Evolutionary conservation across 148 eudicot species (phyloP).

Genomic region (Selenicereus undatus): DNA sequence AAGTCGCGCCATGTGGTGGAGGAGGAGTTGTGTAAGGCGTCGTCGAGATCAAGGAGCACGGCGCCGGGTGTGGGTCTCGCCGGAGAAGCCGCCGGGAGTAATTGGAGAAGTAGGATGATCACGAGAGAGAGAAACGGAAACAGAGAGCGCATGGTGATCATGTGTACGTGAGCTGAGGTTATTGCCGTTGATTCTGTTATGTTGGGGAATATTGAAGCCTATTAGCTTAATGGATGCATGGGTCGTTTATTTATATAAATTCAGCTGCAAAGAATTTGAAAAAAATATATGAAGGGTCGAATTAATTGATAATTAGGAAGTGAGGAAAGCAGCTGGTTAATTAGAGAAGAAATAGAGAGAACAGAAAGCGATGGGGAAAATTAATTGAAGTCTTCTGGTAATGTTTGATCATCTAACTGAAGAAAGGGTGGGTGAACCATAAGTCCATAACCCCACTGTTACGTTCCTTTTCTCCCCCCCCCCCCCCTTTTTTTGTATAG

Average conservation of each 20-base stretch:
- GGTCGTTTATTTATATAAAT: not conserved
- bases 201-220: not conserved
- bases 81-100: slow-evolving; percentile 29
- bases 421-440: slow-evolving; percentile 44
- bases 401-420: slow-evolving; percentile 23
- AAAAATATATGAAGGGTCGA: not conserved
- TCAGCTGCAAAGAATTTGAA: not conserved
- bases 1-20: slow-evolving; percentile 48
- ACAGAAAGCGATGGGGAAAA: slow-evolving; percentile 19
- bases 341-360: slow-evolving; percentile 3
- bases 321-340: not conserved
- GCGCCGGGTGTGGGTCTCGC: slow-evolving; percentile 34
- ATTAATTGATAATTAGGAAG: not conserved
- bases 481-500: not conserved
- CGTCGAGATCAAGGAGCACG: slow-evolving; percentile 20
- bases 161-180: not conserved
- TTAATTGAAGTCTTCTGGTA: slow-evolving; percentile 35
- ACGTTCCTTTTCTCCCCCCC: not conserved
- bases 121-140: slow-evolving; percentile 26
- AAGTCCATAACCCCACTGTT: slow-evolving; percentile 22
- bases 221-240: not conserved
- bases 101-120: slow-evolving; percentile 16
- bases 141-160: slow-evolving; percentile 33
- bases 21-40: slow-evolving; percentile 8
- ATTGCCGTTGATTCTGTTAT: not conserved